Evolutionary conservation across 2,329 filamentous ascomycete species (phyloP).

Genomic region (Periglandula ipomoeae): DNA sequence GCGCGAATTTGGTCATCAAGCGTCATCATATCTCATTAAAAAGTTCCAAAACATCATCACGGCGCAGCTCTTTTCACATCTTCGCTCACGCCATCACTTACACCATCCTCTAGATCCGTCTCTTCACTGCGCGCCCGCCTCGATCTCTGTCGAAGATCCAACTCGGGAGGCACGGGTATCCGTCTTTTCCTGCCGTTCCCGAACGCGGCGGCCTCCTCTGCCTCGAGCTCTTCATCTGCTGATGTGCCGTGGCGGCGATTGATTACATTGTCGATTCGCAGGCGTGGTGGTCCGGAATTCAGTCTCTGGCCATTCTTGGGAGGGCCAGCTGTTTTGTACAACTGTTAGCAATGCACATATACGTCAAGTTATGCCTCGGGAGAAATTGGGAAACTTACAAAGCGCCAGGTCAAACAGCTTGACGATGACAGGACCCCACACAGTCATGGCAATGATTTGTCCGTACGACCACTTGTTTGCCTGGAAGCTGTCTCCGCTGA

Average conservation of each 20-base stretch:
- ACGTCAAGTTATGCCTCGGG: too few species aligned
- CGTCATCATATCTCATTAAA: background rate
- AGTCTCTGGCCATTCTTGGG: conserved; percentile 26
- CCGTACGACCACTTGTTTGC: conserved; percentile 27
- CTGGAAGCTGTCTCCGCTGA: conserved; percentile 26
- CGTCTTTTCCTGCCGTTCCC: background rate
- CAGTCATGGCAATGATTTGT: conserved; percentile 30
- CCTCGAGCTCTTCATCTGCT: conserved; percentile 8
- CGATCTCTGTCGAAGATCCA: background rate
- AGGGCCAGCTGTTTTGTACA: conserved; percentile 29
- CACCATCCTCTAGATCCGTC: conserved; percentile 2
- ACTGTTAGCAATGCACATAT: too few species aligned
- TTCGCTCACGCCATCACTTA: background rate
- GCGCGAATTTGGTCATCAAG: too few species aligned
- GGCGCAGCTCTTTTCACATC: background rate
- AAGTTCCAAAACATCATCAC: background rate
- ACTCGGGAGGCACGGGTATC: background rate
- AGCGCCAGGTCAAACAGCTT: conserved; percentile 28
- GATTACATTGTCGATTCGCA: conserved; percentile 30
- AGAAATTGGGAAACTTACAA: too few species aligned
- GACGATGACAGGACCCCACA: conserved; percentile 31
- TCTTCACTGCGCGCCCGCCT: background rate
- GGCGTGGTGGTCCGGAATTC: conserved; percentile 27
- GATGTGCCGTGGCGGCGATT: conserved; percentile 19
- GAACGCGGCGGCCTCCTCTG: background rate